Base-by-base conservation (phyloP, 345 rosid species). In the Hypericum perforatum region DNA sequence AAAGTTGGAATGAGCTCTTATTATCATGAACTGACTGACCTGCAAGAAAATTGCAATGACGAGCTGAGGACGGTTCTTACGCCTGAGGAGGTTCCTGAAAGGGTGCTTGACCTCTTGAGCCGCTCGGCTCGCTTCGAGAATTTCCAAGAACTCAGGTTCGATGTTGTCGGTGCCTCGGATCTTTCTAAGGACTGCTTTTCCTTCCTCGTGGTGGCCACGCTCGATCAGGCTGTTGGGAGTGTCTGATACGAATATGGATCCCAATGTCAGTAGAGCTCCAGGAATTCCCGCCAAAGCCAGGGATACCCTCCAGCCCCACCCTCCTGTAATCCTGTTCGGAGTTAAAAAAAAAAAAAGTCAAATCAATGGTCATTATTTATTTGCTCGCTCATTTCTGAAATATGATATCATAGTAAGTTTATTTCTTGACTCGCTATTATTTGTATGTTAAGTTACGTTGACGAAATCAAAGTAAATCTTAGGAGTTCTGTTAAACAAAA, bases 221-320 rank as follows among this genome's bases (percentile, higher is more conserved):
- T 88, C 98, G 0, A 92, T 74, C 36, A 92, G 86, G 62, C 96
- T 85, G 72, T 88, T 92, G 0, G 98, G 98, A 29, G 92, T 88
- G 45, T 92, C 98, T 1, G 78, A 66, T 48, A 92, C 95, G 0
- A 88, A 7, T 16, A 92, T 67, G 45, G 98, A 84, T 36, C 98
- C 98, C 0, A 66, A 36, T 43, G 96, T 92, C 56, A 92, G 63
- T 16, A 92, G 79, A 62, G 67, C 15, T 29, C 96, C 98, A 22
- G 98, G 98, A 37, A 92, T 66, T 8, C 94, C 98, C 0, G 98
- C 96, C 53, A 92, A 63, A 0, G 88, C 98, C 57, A 92, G 43
- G 11, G 98, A 92, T 11, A 92, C 45, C 46, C 98, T 85, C 98
- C 98, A 88, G 10, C 98, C 98, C 95, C 95, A 85, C 40, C 90